These are phyloP conservation scores for Cyberlindnera galapagoensis DNA, from an alignment of 805 yeast genomes.

Conservation along the genomic window DNA sequence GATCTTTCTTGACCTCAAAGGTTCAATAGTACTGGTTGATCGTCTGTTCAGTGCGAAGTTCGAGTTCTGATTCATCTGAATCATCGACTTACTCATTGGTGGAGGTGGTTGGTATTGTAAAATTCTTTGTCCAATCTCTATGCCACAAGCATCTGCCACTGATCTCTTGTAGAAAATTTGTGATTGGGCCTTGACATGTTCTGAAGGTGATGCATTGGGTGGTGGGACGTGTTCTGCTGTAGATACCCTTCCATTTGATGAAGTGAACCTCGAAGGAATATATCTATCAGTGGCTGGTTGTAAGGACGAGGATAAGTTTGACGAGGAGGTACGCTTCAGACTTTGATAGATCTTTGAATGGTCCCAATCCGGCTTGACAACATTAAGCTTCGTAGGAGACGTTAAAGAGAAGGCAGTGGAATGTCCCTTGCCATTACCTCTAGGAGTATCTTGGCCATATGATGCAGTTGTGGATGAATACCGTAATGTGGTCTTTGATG, in stretches of 20 bases:
- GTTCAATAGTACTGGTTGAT: slow-evolving; percentile 39
- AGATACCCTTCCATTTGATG: slow-evolving; percentile 40
- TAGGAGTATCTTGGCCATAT: no score
- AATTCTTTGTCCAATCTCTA: slow-evolving; percentile 74
- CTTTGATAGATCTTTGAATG: slow-evolving; percentile 17
- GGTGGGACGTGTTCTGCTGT: slow-evolving; percentile 34
- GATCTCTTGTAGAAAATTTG: slow-evolving; percentile 56
- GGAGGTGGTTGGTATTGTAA: slow-evolving; percentile 83
- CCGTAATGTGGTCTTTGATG: slow-evolving; percentile 7
- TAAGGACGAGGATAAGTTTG: slow-evolving; percentile 13
- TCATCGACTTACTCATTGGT: slow-evolving; percentile 40
- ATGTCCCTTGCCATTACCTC: slow-evolving; percentile 12
- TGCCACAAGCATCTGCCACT: slow-evolving; percentile 93
- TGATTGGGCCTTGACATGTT: slow-evolving; percentile 37
- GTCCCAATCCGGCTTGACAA: slow-evolving; percentile 34
- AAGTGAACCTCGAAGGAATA: slow-evolving; percentile 50
- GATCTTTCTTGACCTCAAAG: slow-evolving; percentile 66
- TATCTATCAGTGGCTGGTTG: slow-evolving; percentile 44
- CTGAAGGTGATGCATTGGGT: slow-evolving; percentile 40
- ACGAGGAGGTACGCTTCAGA: slow-evolving; percentile 17
- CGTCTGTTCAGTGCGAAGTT: slow-evolving; percentile 22
- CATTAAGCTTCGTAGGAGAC: slow-evolving; percentile 42
- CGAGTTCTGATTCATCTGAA: slow-evolving; percentile 20
- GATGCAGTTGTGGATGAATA: slow-evolving; percentile 15
- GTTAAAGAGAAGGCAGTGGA: slow-evolving; percentile 33